phyloP scores from a whole-genome alignment of 2,329 filamentous ascomycete genomes.

The Aureobasidium sp. region DNA sequence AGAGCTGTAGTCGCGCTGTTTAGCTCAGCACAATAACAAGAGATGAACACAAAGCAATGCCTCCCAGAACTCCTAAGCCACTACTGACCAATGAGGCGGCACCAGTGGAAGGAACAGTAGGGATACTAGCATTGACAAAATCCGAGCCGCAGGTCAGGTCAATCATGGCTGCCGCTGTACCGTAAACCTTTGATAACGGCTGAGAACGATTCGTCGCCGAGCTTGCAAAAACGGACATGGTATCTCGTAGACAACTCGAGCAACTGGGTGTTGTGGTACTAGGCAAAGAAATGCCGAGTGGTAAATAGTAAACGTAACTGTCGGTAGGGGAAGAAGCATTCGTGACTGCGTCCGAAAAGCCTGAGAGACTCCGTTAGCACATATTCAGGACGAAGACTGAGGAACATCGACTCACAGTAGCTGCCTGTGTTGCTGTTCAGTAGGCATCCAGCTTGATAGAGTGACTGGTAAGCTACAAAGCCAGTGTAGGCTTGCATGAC shows the following conservation, averaged over 20 bases:
- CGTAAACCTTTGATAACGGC: conserved; percentile 63
- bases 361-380: conserved; percentile 16
- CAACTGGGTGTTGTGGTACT: conserved; percentile 63
- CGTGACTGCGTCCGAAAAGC: conserved; percentile 75
- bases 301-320: conserved; percentile 77
- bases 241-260: conserved; percentile 65
- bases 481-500: conserved; percentile 70
- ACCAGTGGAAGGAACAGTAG: background rate
- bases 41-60: background rate
- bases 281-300: conserved; percentile 66
- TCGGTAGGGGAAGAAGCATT: conserved; percentile 65
- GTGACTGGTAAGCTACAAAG: conserved; percentile 65
- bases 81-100: background rate
- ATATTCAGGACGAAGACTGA: background rate
- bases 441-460: conserved; percentile 77
- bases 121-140: background rate
- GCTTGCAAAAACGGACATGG: conserved; percentile 72
- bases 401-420: conserved; percentile 52
- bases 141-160: conserved; percentile 53
- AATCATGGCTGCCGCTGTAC: conserved; percentile 62
- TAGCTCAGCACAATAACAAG: background rate
- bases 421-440: conserved; percentile 50
- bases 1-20: background rate
- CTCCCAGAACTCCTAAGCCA: background rate
- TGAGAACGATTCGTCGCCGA: conserved; percentile 60